Evolutionary conservation across 495 filamentous ascomycete species (phyloP), one percentile per base, ranked within the genome.

Genomic region (Penicillium argentinense): DNA sequence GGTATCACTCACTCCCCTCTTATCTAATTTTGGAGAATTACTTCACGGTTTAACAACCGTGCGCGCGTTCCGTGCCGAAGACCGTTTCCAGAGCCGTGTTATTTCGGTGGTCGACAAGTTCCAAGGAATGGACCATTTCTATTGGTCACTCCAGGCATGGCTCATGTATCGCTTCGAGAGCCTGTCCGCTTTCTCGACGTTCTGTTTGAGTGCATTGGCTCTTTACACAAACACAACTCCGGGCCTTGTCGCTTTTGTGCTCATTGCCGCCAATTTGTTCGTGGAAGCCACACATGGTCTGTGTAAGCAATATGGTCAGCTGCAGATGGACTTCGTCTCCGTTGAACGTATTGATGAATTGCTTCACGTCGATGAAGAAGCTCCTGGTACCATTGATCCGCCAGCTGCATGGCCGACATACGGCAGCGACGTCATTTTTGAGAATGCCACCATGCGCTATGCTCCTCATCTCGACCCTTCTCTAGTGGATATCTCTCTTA

Each of bases 41-140:
- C 60, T 89, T 5, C 84, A 91, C 55, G 89, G 89, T 3, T 59
- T 95, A 27, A 85, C 84, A 1, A 95, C 89, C 0, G 85, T 95
- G 12, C 79, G 86, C 28, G 76, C 89, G 0, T 91, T 89, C 60
- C 77, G 72, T 33, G 87, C 84, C 4, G 82, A 91, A 54, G 64
- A 73, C 11, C 82, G 83, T 36, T 95, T 93, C 53, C 88, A 93
- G 54, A 74, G 77, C 42, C 76, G 82, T 17, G 84, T 90, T 45
- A 86, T 95, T 30, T 72, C 73, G 3, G 86, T 86, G 14, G 86
- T 86, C 0, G 89, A 95, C 63, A 78, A 78, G 3, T 95, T 95
- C 63, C 88, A 92, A 63, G 89, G 88, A 52, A 91, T 91, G 85
- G 89, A 95, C 57, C 89, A 95, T 63, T 90, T 95, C 67, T 95